Conservation (phyloP, 2,329 filamentous ascomycete genomes). For the Fusarium lateritium region DNA sequence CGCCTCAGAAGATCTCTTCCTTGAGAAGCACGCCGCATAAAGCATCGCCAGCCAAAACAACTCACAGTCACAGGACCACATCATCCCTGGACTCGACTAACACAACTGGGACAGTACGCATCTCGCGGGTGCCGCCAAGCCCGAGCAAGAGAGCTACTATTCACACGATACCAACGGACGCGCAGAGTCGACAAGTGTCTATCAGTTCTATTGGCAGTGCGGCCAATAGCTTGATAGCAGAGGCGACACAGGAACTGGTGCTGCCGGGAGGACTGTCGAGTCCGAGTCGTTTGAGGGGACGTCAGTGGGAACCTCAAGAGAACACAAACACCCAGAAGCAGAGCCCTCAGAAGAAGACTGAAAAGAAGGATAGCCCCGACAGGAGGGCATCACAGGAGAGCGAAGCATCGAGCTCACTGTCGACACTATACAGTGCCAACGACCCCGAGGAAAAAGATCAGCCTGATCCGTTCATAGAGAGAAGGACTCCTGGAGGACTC, state of each 20-base stretch:
- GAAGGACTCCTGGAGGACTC: neutral
- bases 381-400: conserved; percentile 58
- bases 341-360: conserved; percentile 7
- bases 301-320: conserved; percentile 46
- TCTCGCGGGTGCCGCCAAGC: conserved; percentile 44
- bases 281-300: conserved; percentile 58
- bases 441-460: conserved; percentile 59
- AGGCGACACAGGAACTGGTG: conserved; percentile 55
- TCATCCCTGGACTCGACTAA: conserved; percentile 43
- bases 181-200: conserved; percentile 47
- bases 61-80: conserved; percentile 49
- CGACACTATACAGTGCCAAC: conserved; percentile 70
- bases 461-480: conserved; percentile 55
- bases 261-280: conserved; percentile 59
- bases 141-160: conserved; percentile 49
- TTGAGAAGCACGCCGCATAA: conserved; percentile 47
- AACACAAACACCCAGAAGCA: conserved; percentile 13
- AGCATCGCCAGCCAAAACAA: conserved; percentile 49
- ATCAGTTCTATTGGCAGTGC: conserved; percentile 54
- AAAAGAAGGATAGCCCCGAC: conserved; percentile 37
- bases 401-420: conserved; percentile 67
- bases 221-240: conserved; percentile 59
- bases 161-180: conserved; percentile 34
- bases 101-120: conserved; percentile 43
- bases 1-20: conserved; percentile 37